Evolutionary conservation across 1,284 basidiomycete genomes (phyloP), one percentile per base, ranked within the genome.

Genomic region (Heterobasidion occidentale): DNA sequence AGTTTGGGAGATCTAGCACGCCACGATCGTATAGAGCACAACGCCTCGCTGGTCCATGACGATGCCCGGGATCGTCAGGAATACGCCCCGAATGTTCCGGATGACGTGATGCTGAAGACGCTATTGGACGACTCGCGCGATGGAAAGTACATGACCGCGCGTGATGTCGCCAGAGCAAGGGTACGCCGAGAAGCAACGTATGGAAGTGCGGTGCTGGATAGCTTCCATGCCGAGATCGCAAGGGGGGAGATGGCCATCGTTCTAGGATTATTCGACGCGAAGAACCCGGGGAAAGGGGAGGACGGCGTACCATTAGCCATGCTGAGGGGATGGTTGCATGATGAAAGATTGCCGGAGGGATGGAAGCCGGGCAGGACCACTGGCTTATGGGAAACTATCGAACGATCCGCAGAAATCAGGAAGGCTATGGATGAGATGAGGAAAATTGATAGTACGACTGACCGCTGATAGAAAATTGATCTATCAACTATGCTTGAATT

Each of bases 301-400:
- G 19, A 34, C 2, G 80, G 79, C 0, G 63, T 81, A 1, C 75
- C 77, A 0, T 62, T 76, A 36, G 74, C 77, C 34, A 70, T 74
- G 61, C 62, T 83, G 20, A 67, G 70, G 38, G 61, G 65, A 7
- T 85, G 81, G 83, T 71, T 83, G 48, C 59, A 66, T 12, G 59
- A 80, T 14, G 82, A 82, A 61, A 70, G 78, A 9, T 60, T 85
- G 2, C 84, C 84, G 0, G 70, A 75, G 2, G 74, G 66, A 1
- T 85, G 83, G 83, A 71, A 63, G 56, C 77, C 81, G 6, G 67
- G 67, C 12, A 77, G 76, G 54, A 69, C 65, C 1, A 74, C 76
- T 34, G 75, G 77, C 6, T 67, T 84, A 27, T 62, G 70, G 47
- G 71, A 77, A 60, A 69, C 71, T 1, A 63, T 69, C 35, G 57